Conservation (phyloP, 2,329 filamentous ascomycete genomes). For the Verticillium longisporum region DNA sequence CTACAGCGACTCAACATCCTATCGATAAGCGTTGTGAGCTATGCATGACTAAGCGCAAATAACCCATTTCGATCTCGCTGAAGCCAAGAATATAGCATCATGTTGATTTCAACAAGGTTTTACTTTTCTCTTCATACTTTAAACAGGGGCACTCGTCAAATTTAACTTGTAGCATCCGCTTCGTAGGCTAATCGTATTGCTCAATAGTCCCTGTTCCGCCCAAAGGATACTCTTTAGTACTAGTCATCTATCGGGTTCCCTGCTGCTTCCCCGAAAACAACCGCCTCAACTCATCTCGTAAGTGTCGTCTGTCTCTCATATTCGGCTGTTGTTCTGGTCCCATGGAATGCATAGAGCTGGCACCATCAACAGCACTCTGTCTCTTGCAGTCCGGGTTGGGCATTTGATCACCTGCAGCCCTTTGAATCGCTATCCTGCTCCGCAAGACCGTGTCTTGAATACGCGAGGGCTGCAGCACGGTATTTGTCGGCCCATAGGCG, state of each 20-base stretch:
- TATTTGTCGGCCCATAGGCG: background rate
- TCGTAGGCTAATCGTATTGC: too few species aligned
- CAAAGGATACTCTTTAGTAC: background rate
- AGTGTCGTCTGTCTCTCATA: slow-evolving; percentile 2
- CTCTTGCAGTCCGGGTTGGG: background rate
- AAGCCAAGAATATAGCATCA: too few species aligned
- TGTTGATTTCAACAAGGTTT: too few species aligned
- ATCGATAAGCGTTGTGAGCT: too few species aligned
- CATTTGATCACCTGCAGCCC: background rate
- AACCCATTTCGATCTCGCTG: too few species aligned
- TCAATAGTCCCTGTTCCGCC: background rate
- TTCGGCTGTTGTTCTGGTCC: background rate
- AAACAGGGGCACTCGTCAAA: too few species aligned
- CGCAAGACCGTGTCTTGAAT: background rate
- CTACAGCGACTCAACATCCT: too few species aligned
- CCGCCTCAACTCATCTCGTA: slow-evolving; percentile 4
- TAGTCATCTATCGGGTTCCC: background rate
- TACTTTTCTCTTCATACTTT: too few species aligned
- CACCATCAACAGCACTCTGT: slow-evolving; percentile 3
- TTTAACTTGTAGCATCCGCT: too few species aligned
- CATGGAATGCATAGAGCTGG: slow-evolving; percentile 3
- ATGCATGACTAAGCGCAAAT: too few species aligned
- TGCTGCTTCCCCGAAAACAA: slow-evolving; percentile 7
- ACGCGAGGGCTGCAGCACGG: background rate
- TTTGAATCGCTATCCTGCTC: background rate